Percentiles rank a stretch among this genome's conserved stretches.
These are phyloP conservation scores for Maudiozyma turicensis DNA, from an alignment of 805 yeast species.

Conservation along the genomic window DNA sequence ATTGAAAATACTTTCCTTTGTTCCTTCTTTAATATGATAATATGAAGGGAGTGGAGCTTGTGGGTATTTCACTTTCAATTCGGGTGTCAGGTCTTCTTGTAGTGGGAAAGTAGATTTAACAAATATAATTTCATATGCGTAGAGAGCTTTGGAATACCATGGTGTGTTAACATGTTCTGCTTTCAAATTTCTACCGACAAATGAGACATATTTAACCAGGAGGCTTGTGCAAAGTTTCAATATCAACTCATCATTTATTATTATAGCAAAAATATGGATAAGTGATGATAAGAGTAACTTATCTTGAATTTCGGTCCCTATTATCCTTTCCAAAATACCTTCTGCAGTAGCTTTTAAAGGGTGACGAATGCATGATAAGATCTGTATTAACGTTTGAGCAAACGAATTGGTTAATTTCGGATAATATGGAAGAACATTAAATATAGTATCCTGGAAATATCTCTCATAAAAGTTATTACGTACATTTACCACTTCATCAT, in stretches of 20 bases:
- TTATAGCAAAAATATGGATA: constrained; percentile 34
- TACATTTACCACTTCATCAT: constrained; percentile 27
- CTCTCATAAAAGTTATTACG: constrained; percentile 29
- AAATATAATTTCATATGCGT: constrained; percentile 46
- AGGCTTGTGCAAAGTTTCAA: constrained; percentile 29
- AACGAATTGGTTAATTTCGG: constrained; percentile 33
- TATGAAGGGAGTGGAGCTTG: constrained; percentile 14
- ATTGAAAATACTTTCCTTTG: constrained; percentile 33
- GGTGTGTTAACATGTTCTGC: constrained; percentile 34
- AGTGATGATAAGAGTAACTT: constrained; percentile 31
- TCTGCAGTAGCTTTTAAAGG: constrained; percentile 29
- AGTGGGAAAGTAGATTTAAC: constrained; percentile 43
- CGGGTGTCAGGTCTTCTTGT: constrained; percentile 28
- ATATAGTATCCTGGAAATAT: constrained; percentile 33
- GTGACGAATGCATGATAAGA: constrained; percentile 28
- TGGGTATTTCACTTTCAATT: constrained; percentile 12
- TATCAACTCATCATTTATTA: constrained; percentile 33
- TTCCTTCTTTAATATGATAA: constrained; percentile 15
- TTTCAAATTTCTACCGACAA: constrained; percentile 30
- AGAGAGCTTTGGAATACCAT: constrained; percentile 53
- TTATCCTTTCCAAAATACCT: constrained; percentile 31
- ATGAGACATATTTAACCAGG: constrained; percentile 30
- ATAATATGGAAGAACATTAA: constrained; percentile 35
- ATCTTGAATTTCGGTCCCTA: constrained; percentile 29
- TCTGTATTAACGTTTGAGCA: constrained; percentile 33